Base-by-base conservation (phyloP, 768 basidiomycete genomes). In the Suillus bovinus region DNA sequence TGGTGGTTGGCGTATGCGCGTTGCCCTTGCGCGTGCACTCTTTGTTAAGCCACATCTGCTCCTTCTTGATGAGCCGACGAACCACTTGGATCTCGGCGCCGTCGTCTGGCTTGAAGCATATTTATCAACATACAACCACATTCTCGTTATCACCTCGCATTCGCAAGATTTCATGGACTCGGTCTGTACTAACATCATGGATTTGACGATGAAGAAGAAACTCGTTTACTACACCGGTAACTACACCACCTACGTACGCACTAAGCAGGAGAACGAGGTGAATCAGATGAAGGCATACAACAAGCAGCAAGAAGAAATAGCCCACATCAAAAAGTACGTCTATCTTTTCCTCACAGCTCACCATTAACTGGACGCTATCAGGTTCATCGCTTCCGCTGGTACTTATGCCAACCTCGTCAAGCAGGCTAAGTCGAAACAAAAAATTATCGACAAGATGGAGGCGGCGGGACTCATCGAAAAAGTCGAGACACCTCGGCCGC, bases 361-460 rank as follows among this genome's bases (percentile, higher is more conserved):
- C 66, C 20, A 46, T 66, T 68, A 46, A 67, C 65, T 42, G 14
- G 47, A 34, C 8, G 3, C 8, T 27, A 46, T 27, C 29, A 89
- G 94, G 72, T 98, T 98, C 85, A 99, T 99, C 68, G 94, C 97
- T 8, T 96, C 94, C n/a, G 96, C 96, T 39, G 96, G 96, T 86
- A 99, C 96, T 39, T 99, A 99, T 74, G 97, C 96, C 68, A 99
- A 99, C 77, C 86, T 99, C 67, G 96, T 99, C 70, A 93, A 90
- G 71, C 96, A 99, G 77, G 96, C 96, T 68, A 98, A 99, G 80
- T 98, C 96, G 57, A 99, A 99, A 76, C 96, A 99, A 78, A 99
- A 99, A 85, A 99, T 99, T 66, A 96, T 99, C 78, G 96, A 99
- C 83, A 99, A 99, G 86, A 99, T 99, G 96, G 97, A 99, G 82